These are phyloP conservation scores for Tephrocybe sp. DNA, from an alignment of 768 basidiomycete genomes.

Conservation along the genomic window DNA sequence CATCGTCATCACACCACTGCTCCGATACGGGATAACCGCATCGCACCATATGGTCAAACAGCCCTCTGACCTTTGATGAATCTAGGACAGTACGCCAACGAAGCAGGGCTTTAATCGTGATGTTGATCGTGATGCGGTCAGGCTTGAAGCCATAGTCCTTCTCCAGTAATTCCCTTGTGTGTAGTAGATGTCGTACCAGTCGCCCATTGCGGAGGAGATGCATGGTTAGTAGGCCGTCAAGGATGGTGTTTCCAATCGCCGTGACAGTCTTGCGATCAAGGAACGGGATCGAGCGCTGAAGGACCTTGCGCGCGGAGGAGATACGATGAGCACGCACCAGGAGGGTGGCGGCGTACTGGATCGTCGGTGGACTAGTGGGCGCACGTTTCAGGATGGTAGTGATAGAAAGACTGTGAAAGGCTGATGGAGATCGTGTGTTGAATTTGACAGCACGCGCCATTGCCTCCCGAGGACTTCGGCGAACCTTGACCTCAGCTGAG, in stretches of 20 bases:
- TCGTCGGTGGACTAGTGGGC: slow-evolving; percentile 23
- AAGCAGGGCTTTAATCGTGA: slow-evolving; percentile 62
- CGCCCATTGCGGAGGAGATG: slow-evolving; percentile 39
- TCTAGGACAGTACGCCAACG: slow-evolving; percentile 48
- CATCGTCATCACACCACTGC: slow-evolving; percentile 25
- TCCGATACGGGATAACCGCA: slow-evolving; percentile 54
- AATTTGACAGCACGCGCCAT: slow-evolving; percentile 26
- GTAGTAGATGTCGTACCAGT: slow-evolving; percentile 43
- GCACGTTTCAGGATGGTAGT: slow-evolving; percentile 23
- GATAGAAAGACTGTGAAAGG: slow-evolving; percentile 19
- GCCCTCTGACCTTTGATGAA: slow-evolving; percentile 39
- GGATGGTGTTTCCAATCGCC: slow-evolving; percentile 54
- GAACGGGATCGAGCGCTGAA: slow-evolving; percentile 25
- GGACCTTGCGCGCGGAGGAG: slow-evolving; percentile 44
- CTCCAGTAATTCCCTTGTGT: slow-evolving; percentile 42
- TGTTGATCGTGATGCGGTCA: slow-evolving; percentile 72
- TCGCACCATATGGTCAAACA: slow-evolving; percentile 68
- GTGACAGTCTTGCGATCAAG: slow-evolving; percentile 36
- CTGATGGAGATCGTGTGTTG: slow-evolving; percentile 19
- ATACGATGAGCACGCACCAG: slow-evolving; percentile 42
- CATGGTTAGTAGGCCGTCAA: slow-evolving; percentile 41
- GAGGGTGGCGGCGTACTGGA: slow-evolving; percentile 35
- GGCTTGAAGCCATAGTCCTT: slow-evolving; percentile 49
- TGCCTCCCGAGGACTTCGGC: slow-evolving; percentile 22
- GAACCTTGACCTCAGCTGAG: neutral